Conservation (phyloP, 257 asterid species). For the Salvia splendens region DNA sequence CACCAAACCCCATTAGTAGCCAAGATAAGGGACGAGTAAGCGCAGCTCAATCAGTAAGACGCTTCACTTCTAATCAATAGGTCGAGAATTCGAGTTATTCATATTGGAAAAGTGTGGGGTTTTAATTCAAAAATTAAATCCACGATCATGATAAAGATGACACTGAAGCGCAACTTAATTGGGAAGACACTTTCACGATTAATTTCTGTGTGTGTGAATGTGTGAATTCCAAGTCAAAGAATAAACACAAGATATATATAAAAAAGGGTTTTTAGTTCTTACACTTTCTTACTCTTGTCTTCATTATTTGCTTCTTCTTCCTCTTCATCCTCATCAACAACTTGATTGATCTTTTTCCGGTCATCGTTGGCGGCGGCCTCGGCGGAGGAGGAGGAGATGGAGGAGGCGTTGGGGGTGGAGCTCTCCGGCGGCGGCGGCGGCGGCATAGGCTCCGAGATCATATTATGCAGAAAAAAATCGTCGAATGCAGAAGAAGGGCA, state of each 20-base stretch:
- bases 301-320: conserved; percentile 41
- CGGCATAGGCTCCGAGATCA: conserved; percentile 23
- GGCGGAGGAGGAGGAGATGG: conserved; percentile 66
- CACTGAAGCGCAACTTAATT: no score
- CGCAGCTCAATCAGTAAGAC: no score
- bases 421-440: conserved; percentile 38
- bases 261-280: conserved; percentile 22
- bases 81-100: no score
- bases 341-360: conserved; percentile 19
- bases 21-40: no score
- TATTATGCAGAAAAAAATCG: conserved; percentile 40
- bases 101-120: no score
- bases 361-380: conserved; percentile 53
- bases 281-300: conserved; percentile 58
- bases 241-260: no score
- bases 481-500: conserved; percentile 38
- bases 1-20: conserved; percentile 28
- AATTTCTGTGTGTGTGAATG: no score
- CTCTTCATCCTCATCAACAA: conserved; percentile 3
- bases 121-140: no score
- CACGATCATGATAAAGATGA: no score
- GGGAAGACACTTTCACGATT: no score
- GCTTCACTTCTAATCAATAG: no score
- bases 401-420: conserved; percentile 45
- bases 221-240: not conserved